Percentiles rank a stretch among this genome's conserved stretches.
Conservation (phyloP, 2,329 filamentous ascomycete genomes). For the Alternaria angustiovoidea region DNA sequence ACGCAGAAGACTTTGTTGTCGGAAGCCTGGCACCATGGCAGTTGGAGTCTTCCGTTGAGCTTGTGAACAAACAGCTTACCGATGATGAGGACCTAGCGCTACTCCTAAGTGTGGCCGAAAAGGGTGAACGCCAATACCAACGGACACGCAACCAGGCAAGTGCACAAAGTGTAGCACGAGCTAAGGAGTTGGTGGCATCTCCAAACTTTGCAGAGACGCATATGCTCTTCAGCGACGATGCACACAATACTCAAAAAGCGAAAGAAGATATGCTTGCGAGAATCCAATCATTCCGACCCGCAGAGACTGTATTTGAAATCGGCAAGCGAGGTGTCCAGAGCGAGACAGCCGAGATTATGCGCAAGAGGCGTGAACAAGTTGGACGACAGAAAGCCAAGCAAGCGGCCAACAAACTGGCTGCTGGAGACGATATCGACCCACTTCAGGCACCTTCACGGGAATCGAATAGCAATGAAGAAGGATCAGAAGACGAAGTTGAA, state of each 20-base stretch:
- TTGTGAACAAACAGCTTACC: conserved; percentile 78
- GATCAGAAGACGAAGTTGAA: conserved; percentile 49
- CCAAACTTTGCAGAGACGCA: conserved; percentile 79
- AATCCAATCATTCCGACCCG: conserved; percentile 86
- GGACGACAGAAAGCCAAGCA: conserved; percentile 62
- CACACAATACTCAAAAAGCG: conserved; percentile 70
- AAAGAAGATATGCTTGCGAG: conserved; percentile 86
- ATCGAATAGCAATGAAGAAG: conserved; percentile 29
- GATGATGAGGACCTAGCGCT: conserved; percentile 77
- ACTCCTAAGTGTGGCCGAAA: conserved; percentile 76
- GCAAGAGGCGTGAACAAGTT: conserved; percentile 73
- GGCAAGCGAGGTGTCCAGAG: conserved; percentile 70
- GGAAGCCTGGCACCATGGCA: conserved; percentile 77
- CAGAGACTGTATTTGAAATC: conserved; percentile 97
- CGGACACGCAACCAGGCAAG: conserved; percentile 91
- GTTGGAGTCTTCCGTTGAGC: conserved; percentile 80
- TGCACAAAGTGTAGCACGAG: conserved; percentile 85
- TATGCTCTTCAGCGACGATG: conserved; percentile 71
- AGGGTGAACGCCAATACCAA: conserved; percentile 93
- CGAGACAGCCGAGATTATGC: conserved; percentile 79
- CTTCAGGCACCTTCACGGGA: conserved; percentile 14
- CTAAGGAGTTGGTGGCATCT: conserved; percentile 77
- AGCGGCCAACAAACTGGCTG: conserved; percentile 49
- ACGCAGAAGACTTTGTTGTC: conserved; percentile 82
- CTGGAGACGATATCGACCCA: conserved; percentile 17